These are phyloP conservation scores for Parascedosporium putredinis DNA, from an alignment of 2,329 filamentous ascomycete genomes.

Conservation along the genomic window DNA sequence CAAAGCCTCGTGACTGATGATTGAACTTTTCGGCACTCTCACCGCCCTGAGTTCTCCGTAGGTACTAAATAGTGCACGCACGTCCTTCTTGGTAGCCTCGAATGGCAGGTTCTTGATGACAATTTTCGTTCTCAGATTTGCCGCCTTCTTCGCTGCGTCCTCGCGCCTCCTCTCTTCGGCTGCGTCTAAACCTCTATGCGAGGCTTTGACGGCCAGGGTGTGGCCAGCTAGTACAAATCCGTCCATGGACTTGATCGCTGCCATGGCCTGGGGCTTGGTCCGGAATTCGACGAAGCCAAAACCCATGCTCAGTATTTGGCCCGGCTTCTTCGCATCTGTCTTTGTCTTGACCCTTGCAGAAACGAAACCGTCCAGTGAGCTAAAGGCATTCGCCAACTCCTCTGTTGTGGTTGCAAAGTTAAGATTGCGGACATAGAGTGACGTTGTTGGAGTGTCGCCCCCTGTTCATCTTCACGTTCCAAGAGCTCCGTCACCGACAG, in stretches of 20 bases:
- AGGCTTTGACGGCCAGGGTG: slow-evolving; percentile 72
- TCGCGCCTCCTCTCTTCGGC: slow-evolving; percentile 77
- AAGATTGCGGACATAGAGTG: slow-evolving; percentile 86
- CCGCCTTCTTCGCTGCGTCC: slow-evolving; percentile 71
- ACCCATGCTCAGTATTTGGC: slow-evolving; percentile 87
- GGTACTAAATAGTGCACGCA: slow-evolving; percentile 72
- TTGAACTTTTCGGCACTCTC: slow-evolving; percentile 91
- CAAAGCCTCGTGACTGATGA: slow-evolving; percentile 79
- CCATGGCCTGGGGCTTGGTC: slow-evolving; percentile 65
- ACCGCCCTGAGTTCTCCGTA: slow-evolving; percentile 91
- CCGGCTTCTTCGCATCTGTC: slow-evolving; percentile 79
- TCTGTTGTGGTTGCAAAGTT: slow-evolving; percentile 81
- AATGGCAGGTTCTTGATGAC: slow-evolving; percentile 98
- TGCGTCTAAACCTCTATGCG: slow-evolving; percentile 78
- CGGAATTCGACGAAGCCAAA: slow-evolving; percentile 92
- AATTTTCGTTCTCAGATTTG: slow-evolving; percentile 75
- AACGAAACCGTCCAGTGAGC: slow-evolving; percentile 74
- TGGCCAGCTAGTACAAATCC: slow-evolving; percentile 81
- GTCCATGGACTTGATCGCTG: slow-evolving; percentile 77
- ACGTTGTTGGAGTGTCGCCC: slow-evolving; percentile 56
- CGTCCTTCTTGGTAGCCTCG: slow-evolving; percentile 86
- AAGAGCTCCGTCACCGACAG: slow-evolving; percentile 60
- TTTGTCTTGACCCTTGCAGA: slow-evolving; percentile 89
- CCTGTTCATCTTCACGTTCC: slow-evolving; percentile 40
- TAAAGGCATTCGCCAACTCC: slow-evolving; percentile 66